phyloP scores from a whole-genome alignment of 495 filamentous ascomycete genomes.

The Schizothecium vesticola region DNA sequence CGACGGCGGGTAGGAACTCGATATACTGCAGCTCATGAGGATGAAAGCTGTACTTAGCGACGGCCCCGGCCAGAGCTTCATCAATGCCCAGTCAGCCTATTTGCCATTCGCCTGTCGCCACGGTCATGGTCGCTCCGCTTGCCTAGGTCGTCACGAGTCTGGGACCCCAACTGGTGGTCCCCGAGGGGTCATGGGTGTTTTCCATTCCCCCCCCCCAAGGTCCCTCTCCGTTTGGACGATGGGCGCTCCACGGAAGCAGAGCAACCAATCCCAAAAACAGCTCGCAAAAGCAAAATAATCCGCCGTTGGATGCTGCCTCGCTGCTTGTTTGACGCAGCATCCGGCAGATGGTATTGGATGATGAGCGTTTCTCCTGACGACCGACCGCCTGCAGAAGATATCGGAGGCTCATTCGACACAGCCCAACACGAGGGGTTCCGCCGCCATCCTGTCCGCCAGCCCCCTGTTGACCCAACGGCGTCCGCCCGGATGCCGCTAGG shows the following conservation, averaged over 20 bases:
- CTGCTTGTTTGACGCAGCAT: background rate
- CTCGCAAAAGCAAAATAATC: slow-evolving; percentile 4
- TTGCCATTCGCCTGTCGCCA: slow-evolving; percentile 6
- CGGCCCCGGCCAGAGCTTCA: slow-evolving; percentile 1
- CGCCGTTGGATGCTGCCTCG: slow-evolving; percentile 2
- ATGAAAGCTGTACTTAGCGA: background rate
- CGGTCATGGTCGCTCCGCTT: slow-evolving; percentile 20
- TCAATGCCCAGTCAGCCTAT: slow-evolving; percentile 7
- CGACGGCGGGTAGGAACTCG: no score
- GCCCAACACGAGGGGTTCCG: background rate
- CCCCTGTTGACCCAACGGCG: slow-evolving; percentile 2
- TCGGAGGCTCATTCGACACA: slow-evolving; percentile 19
- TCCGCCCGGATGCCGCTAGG: background rate
- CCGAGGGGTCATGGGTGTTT: background rate
- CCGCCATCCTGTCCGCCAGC: background rate
- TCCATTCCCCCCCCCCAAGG: background rate
- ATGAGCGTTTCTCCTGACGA: background rate
- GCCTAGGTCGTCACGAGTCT: background rate
- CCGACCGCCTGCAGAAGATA: background rate
- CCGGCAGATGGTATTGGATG: slow-evolving; percentile 8
- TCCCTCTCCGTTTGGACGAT: background rate
- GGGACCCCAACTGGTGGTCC: background rate
- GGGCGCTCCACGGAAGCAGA: background rate
- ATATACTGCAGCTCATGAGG: background rate
- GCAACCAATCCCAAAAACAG: slow-evolving; percentile 6